Conservation (phyloP, 1,284 basidiomycete genomes). For the Puccinia coronata region DNA sequence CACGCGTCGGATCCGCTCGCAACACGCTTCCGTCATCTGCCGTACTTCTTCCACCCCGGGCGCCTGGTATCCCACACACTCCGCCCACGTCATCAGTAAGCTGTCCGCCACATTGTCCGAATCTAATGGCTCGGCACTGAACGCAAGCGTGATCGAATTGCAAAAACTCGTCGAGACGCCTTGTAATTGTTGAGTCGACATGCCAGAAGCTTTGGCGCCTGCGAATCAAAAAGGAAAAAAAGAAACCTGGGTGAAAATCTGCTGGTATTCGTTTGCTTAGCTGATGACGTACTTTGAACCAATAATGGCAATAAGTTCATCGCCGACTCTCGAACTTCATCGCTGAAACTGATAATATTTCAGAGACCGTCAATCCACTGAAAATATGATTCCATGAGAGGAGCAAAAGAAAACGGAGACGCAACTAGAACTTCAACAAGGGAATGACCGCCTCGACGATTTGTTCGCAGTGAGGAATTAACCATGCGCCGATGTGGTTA, state of each 20-base stretch:
- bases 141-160: constrained; percentile 29
- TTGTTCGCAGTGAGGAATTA: constrained; percentile 43
- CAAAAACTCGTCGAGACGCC: constrained; percentile 36
- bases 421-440: constrained; percentile 44
- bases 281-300: constrained; percentile 26
- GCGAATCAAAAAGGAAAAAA: neutral
- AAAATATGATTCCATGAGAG: neutral
- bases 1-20: neutral
- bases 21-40: constrained; percentile 22
- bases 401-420: constrained; percentile 2
- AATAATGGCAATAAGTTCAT: constrained; percentile 33
- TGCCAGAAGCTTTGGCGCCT: constrained; percentile 39
- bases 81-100: constrained; percentile 30
- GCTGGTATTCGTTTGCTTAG: neutral
- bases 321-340: constrained; percentile 40
- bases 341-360: constrained; percentile 31
- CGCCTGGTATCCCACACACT: constrained; percentile 18
- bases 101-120: constrained; percentile 1
- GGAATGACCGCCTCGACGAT: constrained; percentile 44
- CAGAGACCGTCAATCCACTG: constrained; percentile 4
- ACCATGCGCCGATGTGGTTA: neutral
- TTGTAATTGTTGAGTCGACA: constrained; percentile 9
- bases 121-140: constrained; percentile 24
- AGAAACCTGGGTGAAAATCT: neutral
- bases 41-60: constrained; percentile 20